phyloP scores from a whole-genome alignment of 2,329 filamentous ascomycete genomes.

The Colletotrichum neosansevieriae region DNA sequence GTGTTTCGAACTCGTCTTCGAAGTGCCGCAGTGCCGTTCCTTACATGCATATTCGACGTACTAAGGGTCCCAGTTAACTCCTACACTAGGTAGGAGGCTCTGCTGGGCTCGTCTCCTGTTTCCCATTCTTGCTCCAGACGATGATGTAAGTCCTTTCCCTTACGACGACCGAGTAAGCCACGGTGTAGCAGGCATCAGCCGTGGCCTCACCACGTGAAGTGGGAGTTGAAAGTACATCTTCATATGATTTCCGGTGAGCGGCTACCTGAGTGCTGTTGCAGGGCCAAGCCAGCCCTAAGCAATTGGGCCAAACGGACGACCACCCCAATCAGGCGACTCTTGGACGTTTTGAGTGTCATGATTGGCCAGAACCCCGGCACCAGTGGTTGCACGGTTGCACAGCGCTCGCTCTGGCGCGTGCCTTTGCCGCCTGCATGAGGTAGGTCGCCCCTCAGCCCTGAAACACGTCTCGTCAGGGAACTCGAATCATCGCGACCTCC shows the following conservation, averaged over 20 bases:
- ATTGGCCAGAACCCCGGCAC: constrained; percentile 24
- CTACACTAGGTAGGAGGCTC: constrained; percentile 5
- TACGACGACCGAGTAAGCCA: constrained; percentile 10
- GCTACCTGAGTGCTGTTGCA: background rate
- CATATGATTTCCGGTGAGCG: background rate
- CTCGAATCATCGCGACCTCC: constrained; percentile 37
- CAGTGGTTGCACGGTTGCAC: constrained; percentile 18
- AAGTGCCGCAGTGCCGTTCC: constrained; percentile 12
- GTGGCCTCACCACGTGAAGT: constrained; percentile 16
- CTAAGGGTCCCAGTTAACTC: background rate
- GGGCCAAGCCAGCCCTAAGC: constrained; percentile 35
- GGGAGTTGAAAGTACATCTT: background rate
- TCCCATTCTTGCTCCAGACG: constrained; percentile 2
- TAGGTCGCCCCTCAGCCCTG: constrained; percentile 32
- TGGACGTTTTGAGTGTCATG: constrained; percentile 19
- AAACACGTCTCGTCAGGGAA: constrained; percentile 39
- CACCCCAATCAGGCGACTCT: constrained; percentile 39
- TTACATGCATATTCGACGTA: constrained; percentile 1
- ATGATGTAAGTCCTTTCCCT: constrained; percentile 20
- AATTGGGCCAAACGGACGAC: constrained; percentile 29
- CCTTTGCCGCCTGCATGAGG: constrained; percentile 29
- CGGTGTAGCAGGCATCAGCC: constrained; percentile 18
- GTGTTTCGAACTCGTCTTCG: background rate
- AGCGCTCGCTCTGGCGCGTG: constrained; percentile 24
- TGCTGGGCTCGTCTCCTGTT: constrained; percentile 8